These are phyloP conservation scores for Schizophyllum commune DNA, from an alignment of 1,284 basidiomycete species.

Conservation along the genomic window DNA sequence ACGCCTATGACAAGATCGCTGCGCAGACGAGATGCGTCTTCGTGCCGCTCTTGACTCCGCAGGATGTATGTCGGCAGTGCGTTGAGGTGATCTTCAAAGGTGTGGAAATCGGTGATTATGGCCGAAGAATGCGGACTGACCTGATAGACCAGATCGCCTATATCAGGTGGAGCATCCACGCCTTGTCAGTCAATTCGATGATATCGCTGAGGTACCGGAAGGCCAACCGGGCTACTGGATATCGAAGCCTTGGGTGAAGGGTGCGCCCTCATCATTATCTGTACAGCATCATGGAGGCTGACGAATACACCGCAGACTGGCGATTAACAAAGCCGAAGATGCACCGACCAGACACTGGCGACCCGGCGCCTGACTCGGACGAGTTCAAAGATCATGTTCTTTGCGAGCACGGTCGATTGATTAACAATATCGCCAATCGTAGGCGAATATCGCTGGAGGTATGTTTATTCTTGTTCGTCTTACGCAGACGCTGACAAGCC, in stretches of 20 bases:
- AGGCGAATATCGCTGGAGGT: slow-evolving; percentile 55
- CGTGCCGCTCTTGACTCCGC: slow-evolving; percentile 33
- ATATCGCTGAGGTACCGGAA: slow-evolving; percentile 34
- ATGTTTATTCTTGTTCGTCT: slow-evolving; percentile 9
- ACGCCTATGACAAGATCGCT: slow-evolving; percentile 39
- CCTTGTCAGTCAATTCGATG: slow-evolving; percentile 48
- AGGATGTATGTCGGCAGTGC: slow-evolving; percentile 58
- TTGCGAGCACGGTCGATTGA: slow-evolving; percentile 61
- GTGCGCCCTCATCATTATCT: slow-evolving; percentile 26
- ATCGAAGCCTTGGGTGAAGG: slow-evolving; percentile 72
- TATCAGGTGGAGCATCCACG: slow-evolving; percentile 62
- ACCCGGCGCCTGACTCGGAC: slow-evolving; percentile 56
- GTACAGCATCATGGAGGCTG: not conserved
- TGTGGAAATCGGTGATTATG: slow-evolving; percentile 19
- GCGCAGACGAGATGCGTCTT: slow-evolving; percentile 40
- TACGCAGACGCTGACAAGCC: slow-evolving; percentile 1
- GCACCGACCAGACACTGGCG: slow-evolving; percentile 46
- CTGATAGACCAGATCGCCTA: slow-evolving; percentile 43
- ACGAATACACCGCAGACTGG: slow-evolving; percentile 51
- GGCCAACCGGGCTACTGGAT: slow-evolving; percentile 57
- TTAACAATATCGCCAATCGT: slow-evolving; percentile 45
- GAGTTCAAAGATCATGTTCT: slow-evolving; percentile 50
- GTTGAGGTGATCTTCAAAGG: slow-evolving; percentile 53
- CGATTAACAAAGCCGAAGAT: slow-evolving; percentile 60
- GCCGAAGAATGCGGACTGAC: not conserved